Conservation (phyloP, 371 early-diverging fungal genomes). For the Mucor piriformis region DNA sequence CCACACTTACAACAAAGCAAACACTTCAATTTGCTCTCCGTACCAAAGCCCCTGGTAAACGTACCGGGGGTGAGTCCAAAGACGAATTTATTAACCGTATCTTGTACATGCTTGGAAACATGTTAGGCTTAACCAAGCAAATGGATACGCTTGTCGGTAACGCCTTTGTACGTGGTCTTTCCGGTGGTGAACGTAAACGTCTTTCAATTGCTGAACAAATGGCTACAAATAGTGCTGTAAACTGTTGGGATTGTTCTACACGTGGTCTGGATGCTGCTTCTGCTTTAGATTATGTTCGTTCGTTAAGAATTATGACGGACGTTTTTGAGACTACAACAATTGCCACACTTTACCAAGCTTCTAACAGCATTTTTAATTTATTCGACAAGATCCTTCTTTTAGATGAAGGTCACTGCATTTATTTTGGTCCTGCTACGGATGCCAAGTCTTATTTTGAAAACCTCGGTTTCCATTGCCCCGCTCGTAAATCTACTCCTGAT, state of each 20-base stretch:
- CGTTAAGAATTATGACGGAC: slow-evolving; percentile 71
- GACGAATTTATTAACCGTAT: slow-evolving; percentile 49
- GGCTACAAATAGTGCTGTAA: slow-evolving; percentile 70
- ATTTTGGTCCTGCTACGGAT: slow-evolving; percentile 73
- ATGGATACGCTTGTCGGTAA: slow-evolving; percentile 84
- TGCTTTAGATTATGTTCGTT: slow-evolving; percentile 77
- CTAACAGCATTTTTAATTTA: slow-evolving; percentile 73
- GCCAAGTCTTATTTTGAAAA: slow-evolving; percentile 71
- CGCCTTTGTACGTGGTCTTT: slow-evolving; percentile 79
- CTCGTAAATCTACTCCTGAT: slow-evolving; percentile 76
- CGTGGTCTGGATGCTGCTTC: slow-evolving; percentile 91
- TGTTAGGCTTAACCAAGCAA: slow-evolving; percentile 76
- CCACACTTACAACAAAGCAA: slow-evolving; percentile 69
- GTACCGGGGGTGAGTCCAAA: slow-evolving; percentile 46
- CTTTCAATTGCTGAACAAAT: slow-evolving; percentile 87
- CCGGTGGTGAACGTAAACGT: slow-evolving; percentile 90
- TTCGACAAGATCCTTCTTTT: slow-evolving; percentile 79
- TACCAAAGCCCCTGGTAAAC: slow-evolving; percentile 65
- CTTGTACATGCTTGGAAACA: slow-evolving; percentile 60
- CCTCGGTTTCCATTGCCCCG: slow-evolving; percentile 72
- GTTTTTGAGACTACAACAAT: slow-evolving; percentile 66
- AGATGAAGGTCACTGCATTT: slow-evolving; percentile 74
- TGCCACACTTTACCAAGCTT: slow-evolving; percentile 71
- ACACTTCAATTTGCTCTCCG: slow-evolving; percentile 69
- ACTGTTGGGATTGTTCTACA: slow-evolving; percentile 87